Percentiles rank a stretch among this genome's conserved stretches.
phyloP scores from a whole-genome alignment of 495 filamentous ascomycete genomes.

The Penicillium turbatum region DNA sequence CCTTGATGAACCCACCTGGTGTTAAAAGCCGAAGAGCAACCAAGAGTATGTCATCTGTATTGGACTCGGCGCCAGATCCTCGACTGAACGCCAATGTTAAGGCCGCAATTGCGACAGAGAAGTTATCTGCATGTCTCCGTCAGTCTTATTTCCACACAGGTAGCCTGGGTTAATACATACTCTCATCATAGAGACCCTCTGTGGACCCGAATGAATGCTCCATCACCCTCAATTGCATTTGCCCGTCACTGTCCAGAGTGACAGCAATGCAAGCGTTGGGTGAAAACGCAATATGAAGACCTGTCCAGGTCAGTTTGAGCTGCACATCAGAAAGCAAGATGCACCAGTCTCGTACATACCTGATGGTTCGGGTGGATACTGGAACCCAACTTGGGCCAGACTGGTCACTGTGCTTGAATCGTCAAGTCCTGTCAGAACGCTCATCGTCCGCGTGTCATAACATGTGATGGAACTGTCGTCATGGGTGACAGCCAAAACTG shows the following conservation, averaged over 20 bases:
- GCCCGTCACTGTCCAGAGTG: slow-evolving; percentile 60
- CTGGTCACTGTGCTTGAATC: slow-evolving; percentile 61
- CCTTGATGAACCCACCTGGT: slow-evolving; percentile 38
- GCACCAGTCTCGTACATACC: slow-evolving; percentile 19
- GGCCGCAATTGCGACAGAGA: slow-evolving; percentile 52
- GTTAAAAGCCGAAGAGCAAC: slow-evolving; percentile 50
- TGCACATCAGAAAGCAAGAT: background rate
- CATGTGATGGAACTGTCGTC: slow-evolving; percentile 77
- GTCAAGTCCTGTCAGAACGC: slow-evolving; percentile 55
- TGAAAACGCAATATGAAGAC: slow-evolving; percentile 65
- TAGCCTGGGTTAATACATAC: slow-evolving; percentile 22
- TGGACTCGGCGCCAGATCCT: slow-evolving; percentile 50
- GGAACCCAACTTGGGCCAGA: slow-evolving; percentile 68
- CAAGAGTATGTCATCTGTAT: slow-evolving; percentile 72
- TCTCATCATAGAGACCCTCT: slow-evolving; percentile 38
- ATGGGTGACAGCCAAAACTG: slow-evolving; percentile 61
- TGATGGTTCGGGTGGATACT: slow-evolving; percentile 44
- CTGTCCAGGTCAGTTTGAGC: slow-evolving; percentile 30
- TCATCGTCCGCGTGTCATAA: slow-evolving; percentile 67
- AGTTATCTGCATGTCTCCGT: slow-evolving; percentile 34
- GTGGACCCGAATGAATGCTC: slow-evolving; percentile 46
- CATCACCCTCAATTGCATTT: slow-evolving; percentile 59
- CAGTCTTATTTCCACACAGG: slow-evolving; percentile 6
- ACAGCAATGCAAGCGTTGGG: slow-evolving; percentile 68
- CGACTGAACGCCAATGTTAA: slow-evolving; percentile 58